Evolutionary conservation across 805 yeast species (phyloP).

Genomic region (Cyberlindnera saturnus): DNA sequence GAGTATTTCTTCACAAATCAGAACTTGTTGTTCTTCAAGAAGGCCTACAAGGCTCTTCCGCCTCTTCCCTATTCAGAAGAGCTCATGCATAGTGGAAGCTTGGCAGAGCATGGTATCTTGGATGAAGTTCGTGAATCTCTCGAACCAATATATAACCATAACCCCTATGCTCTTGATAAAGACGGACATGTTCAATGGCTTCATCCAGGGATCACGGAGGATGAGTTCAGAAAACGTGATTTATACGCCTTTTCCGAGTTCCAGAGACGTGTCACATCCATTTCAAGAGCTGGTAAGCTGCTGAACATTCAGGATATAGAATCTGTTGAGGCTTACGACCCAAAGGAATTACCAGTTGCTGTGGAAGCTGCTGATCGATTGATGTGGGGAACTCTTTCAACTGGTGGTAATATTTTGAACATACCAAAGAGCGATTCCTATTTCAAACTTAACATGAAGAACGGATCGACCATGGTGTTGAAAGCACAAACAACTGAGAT

Average conservation of each 20-base stretch:
- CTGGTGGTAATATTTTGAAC: slow-evolving; percentile 18
- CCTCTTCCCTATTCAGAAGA: slow-evolving; percentile 39
- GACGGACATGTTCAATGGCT: slow-evolving; percentile 61
- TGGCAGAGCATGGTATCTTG: neutral
- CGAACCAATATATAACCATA: slow-evolving; percentile 32
- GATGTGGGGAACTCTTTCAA: slow-evolving; percentile 22
- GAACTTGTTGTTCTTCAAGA: slow-evolving; percentile 52
- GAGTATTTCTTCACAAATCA: slow-evolving; percentile 62
- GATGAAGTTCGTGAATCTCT: neutral
- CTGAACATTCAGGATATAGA: slow-evolving; percentile 51
- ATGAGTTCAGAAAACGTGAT: slow-evolving; percentile 46
- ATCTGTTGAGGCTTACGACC: slow-evolving; percentile 31
- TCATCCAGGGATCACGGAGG: slow-evolving; percentile 26
- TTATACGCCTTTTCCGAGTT: slow-evolving; percentile 55
- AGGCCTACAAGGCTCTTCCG: slow-evolving; percentile 53
- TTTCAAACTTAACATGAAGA: slow-evolving; percentile 44
- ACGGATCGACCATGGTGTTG: slow-evolving; percentile 42
- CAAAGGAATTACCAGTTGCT: slow-evolving; percentile 18
- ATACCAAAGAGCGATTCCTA: slow-evolving; percentile 35
- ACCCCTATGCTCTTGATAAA: slow-evolving; percentile 49
- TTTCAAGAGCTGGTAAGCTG: slow-evolving; percentile 53
- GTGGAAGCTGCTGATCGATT: slow-evolving; percentile 26
- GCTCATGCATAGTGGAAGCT: slow-evolving; percentile 14
- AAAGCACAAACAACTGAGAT: slow-evolving; percentile 45
- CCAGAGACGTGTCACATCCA: slow-evolving; percentile 51